phyloP scores from a whole-genome alignment of 192 early-diverging fungal species.

The Linnemannia elongata region DNA sequence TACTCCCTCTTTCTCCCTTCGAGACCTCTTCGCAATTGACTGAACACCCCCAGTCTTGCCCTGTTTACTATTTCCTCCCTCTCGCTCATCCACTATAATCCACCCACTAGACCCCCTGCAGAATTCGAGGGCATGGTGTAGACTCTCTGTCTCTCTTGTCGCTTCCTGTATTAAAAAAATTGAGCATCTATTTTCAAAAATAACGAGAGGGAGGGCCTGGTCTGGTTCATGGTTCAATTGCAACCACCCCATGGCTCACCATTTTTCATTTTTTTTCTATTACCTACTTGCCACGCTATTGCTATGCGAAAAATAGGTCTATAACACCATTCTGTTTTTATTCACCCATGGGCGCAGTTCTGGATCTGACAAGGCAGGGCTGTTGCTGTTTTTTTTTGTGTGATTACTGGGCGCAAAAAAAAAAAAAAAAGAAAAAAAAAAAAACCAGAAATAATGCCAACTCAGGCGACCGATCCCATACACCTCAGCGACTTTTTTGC shows the following conservation, averaged over 20 bases:
- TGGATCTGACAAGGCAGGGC: too few relatives aligned
- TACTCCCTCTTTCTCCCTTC: too few relatives aligned
- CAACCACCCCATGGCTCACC: neutral
- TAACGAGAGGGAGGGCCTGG: neutral
- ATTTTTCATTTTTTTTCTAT: neutral
- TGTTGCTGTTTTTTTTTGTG: too few relatives aligned
- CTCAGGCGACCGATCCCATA: too few relatives aligned
- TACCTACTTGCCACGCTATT: too few relatives aligned
- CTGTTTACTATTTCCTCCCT: neutral
- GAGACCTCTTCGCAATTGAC: neutral
- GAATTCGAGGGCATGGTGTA: neutral
- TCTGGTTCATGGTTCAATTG: neutral
- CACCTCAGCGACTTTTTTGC: too few relatives aligned
- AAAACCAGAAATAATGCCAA: too few relatives aligned
- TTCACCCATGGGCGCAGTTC: too few relatives aligned
- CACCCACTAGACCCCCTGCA: neutral
- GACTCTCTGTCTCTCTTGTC: neutral
- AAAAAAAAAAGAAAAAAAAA: too few relatives aligned
- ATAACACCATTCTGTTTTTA: too few relatives aligned
- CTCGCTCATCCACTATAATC: neutral
- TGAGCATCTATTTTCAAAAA: conserved; percentile 5
- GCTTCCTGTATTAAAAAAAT: neutral
- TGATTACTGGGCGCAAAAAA: too few relatives aligned
- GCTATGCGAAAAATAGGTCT: too few relatives aligned
- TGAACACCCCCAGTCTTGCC: neutral